Conservation (phyloP, 495 filamentous ascomycete species). For the Penicillium paradoxum region DNA sequence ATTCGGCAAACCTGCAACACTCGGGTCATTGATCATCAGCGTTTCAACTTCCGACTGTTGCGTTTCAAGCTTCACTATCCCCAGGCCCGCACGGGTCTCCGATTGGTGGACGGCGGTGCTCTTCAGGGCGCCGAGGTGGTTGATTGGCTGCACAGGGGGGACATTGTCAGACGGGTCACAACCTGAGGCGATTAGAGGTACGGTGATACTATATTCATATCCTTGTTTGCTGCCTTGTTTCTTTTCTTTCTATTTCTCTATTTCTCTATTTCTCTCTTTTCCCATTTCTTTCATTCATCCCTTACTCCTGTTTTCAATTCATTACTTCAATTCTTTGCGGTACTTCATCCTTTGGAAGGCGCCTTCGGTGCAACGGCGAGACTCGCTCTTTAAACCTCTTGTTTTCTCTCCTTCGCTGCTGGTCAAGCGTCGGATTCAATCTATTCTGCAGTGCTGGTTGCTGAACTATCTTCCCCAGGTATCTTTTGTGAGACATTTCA, state of each 20-base stretch:
- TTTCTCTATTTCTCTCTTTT: constrained; percentile 1
- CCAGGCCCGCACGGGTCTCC: constrained; percentile 6
- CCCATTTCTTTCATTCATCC: constrained; percentile 6
- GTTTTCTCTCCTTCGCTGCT: constrained; percentile 14
- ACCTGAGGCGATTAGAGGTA: not conserved
- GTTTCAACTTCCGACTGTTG: constrained; percentile 31
- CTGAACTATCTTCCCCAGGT: constrained; percentile 24
- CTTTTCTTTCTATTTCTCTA: not conserved
- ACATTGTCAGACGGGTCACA: not conserved
- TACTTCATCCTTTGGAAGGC: not conserved
- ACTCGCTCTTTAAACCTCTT: constrained; percentile 5
- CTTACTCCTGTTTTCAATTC: not conserved
- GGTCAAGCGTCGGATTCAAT: constrained; percentile 7
- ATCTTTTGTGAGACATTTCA: not conserved
- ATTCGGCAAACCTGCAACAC: constrained; percentile 19
- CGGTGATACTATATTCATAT: not conserved
- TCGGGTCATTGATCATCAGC: constrained; percentile 15
- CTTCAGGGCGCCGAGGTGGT: constrained; percentile 3
- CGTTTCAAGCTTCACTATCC: constrained; percentile 30
- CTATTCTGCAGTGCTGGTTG: constrained; percentile 28
- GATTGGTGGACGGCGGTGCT: constrained; percentile 27
- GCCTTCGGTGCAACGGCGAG: not conserved
- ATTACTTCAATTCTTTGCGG: not conserved
- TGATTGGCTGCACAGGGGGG: constrained; percentile 18
- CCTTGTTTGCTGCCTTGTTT: not conserved